These are phyloP conservation scores for Sclerotinia nivalis DNA, from an alignment of 2,329 filamentous ascomycete genomes.

Conservation along the genomic window DNA sequence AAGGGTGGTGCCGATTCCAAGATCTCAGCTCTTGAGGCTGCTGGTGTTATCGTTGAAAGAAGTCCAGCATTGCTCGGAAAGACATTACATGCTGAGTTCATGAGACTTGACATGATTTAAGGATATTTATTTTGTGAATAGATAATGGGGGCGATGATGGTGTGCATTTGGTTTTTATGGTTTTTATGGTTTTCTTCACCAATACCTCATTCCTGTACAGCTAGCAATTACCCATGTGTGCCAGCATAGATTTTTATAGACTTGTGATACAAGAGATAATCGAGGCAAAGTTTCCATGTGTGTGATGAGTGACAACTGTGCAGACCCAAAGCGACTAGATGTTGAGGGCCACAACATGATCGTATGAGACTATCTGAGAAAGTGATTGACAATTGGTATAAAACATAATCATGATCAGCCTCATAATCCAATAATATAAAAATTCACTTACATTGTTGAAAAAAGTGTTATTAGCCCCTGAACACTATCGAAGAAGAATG, in stretches of 20 bases:
- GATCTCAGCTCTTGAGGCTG: constrained; percentile 89
- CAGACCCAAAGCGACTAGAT: not conserved
- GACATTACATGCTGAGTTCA: constrained; percentile 91
- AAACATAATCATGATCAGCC: constrained; percentile 3
- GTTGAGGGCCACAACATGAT: not conserved
- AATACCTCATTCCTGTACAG: constrained; percentile 43
- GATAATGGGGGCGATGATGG: constrained; percentile 33
- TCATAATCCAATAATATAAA: not conserved
- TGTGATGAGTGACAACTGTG: not conserved
- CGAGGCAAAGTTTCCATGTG: not conserved
- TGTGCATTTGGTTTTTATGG: constrained; percentile 36
- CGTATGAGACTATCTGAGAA: not conserved
- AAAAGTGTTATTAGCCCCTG: constrained; percentile 3
- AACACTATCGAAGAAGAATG: not conserved
- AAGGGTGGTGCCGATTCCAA: constrained; percentile 98
- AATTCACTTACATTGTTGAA: too few species aligned
- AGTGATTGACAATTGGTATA: not conserved
- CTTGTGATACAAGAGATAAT: constrained; percentile 19
- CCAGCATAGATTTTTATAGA: constrained; percentile 25
- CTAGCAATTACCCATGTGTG: constrained; percentile 38
- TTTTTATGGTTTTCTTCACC: constrained; percentile 35
- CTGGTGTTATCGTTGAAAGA: constrained; percentile 94
- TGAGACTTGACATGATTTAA: constrained; percentile 92
- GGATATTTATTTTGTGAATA: constrained; percentile 32
- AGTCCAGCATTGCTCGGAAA: constrained; percentile 91